Conservation (phyloP, 805 yeast genomes). For the Candida qinlingensis region DNA sequence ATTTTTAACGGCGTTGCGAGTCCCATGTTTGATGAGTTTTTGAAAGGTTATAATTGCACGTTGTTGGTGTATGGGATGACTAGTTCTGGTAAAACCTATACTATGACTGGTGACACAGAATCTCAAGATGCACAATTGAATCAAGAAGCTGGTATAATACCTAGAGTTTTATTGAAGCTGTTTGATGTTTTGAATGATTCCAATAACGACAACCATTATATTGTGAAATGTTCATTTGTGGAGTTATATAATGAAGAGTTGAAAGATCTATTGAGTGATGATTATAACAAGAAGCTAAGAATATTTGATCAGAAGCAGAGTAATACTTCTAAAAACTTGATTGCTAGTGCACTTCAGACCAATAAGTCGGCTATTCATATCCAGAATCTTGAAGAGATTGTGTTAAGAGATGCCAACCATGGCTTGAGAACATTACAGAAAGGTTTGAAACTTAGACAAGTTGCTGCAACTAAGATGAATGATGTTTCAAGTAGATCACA, state of each 20-base stretch:
- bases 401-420: slow-evolving; percentile 46
- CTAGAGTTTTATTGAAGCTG: slow-evolving; percentile 50
- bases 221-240: slow-evolving; percentile 73
- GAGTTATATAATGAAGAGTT: slow-evolving; percentile 88
- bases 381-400: slow-evolving; percentile 61
- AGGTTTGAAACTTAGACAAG: slow-evolving; percentile 57
- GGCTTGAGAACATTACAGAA: slow-evolving; percentile 51
- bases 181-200: slow-evolving; percentile 45
- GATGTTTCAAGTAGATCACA: slow-evolving; percentile 73
- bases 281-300: slow-evolving; percentile 42
- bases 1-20: slow-evolving; percentile 65
- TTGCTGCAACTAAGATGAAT: slow-evolving; percentile 70
- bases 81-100: slow-evolving; percentile 82
- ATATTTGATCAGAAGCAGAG: slow-evolving; percentile 40
- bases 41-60: slow-evolving; percentile 76
- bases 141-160: slow-evolving; percentile 62
- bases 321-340: not conserved
- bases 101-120: slow-evolving; percentile 65
- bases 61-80: slow-evolving; percentile 89
- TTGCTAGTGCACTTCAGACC: slow-evolving; percentile 5
- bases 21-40: slow-evolving; percentile 59
- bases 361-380: slow-evolving; percentile 38
- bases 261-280: slow-evolving; percentile 53
- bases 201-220: slow-evolving; percentile 40
- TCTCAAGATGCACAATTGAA: slow-evolving; percentile 29